phyloP scores from a whole-genome alignment of 768 basidiomycete genomes.

The Basidioascus undulatus region DNA sequence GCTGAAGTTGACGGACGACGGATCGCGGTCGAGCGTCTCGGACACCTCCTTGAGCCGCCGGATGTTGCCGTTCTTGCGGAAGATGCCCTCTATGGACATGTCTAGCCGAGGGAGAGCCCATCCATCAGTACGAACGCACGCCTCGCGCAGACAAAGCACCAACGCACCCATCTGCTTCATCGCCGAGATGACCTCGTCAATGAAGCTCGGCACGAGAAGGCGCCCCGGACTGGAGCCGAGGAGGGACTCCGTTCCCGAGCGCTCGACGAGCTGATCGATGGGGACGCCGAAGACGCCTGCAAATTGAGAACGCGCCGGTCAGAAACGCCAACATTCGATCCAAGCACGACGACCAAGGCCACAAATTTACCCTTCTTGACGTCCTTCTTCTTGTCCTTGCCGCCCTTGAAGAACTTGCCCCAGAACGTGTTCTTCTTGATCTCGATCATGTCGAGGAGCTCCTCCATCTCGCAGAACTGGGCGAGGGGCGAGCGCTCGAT shows the following conservation, averaged over 20 bases:
- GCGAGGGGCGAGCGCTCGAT: conserved; percentile 52
- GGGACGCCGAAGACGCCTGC: conserved; percentile 81
- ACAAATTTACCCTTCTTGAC: too few relatives aligned
- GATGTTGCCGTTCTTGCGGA: conserved; percentile 95
- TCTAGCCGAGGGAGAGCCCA: conserved; percentile 27
- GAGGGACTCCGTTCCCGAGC: conserved; percentile 84
- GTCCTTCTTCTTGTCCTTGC: conserved; percentile 57
- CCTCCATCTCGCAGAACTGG: conserved; percentile 66
- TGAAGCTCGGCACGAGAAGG: conserved; percentile 79
- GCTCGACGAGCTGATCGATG: conserved; percentile 73
- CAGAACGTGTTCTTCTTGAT: conserved; percentile 82
- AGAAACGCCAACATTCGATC: background rate
- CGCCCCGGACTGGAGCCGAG: conserved; percentile 67
- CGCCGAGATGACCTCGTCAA: conserved; percentile 91
- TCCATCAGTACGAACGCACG: background rate
- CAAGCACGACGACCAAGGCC: too few relatives aligned
- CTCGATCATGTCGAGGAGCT: conserved; percentile 78
- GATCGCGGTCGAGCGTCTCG: conserved; percentile 84
- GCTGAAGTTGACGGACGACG: conserved; percentile 67
- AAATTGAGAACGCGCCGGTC: background rate
- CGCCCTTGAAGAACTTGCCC: conserved; percentile 75
- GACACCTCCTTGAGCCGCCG: conserved; percentile 70
- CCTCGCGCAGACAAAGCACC: background rate
- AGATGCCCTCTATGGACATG: conserved; percentile 97
- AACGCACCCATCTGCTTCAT: conserved; percentile 94